Base-by-base conservation (phyloP, 108 stramenopile species). In the Mayamaea pseudoterrestris region DNA sequence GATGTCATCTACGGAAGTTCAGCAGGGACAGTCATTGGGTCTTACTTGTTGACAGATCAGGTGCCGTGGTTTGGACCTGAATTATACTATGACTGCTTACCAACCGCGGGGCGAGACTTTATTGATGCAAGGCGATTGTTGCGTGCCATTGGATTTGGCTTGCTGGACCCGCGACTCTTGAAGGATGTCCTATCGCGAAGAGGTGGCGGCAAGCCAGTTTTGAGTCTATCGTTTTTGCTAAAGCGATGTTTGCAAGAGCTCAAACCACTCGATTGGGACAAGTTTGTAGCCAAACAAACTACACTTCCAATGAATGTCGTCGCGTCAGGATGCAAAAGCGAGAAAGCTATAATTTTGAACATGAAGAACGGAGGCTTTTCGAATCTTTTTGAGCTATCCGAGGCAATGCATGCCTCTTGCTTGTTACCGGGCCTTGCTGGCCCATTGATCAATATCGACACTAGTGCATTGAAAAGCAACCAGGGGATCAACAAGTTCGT, bases 371-470 rank as follows among this genome's bases (percentile, higher is more conserved):
- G 91, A 9, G 61, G 74, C 43, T 96, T 93, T 47, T 16, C 62
- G 14, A 68, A 78, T 30, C 50, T 94, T 1, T 55, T 76, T 35
- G 90, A 90, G 45, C 57, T 96, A 30, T 71, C 93, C 30, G 9
- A 55, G 14, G 85, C 83, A 46, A 88, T 93, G 83, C 85, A 84
- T 29, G 90, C 92, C 12, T 86, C 83, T 28, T 94, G 93, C 61
- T 72, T 93, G 18, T 59, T 97, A 30, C 95, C 95, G 4, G 95
- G 95, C 12, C 80, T 97, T 44, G 90, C 95, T 1, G 95, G 95
- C 16, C 92, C 93, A 6, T 60, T 87, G 11, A 76, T 91, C 66
- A 87, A 89, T 36, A 35, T 76, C 2, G 54, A 68, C 27, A 31
- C n/a, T 30, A 51, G 18, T 24, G 39, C 45, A 0, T 26, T 27